Base-by-base conservation (phyloP, 331 rosid species). In the Cydonia oblonga region DNA sequence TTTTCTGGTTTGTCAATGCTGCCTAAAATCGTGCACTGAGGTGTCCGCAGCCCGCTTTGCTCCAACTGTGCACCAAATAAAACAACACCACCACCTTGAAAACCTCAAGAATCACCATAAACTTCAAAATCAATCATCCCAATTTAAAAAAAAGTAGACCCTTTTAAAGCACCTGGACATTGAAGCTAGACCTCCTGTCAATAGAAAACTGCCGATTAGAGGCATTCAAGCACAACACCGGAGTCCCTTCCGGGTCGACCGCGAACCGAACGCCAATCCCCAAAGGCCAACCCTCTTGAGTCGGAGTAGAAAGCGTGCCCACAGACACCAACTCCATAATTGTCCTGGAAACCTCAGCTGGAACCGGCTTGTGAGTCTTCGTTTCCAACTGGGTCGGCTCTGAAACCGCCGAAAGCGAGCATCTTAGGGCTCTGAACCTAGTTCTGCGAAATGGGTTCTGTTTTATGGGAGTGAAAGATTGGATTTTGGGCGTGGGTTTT, bases 11-110 rank as follows among this genome's bases (percentile, higher is more conserved):
- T 93, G 77, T 74, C 84, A 35, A 93, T 84, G 76, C 78, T 83
- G 53, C 98, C 98, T 76, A 87, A 86, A 61, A 93, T 78, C 29
- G 97, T 93, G 75, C 98, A 90, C 54, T 93, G 98, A 72, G 95
- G 90, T 58, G 95, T 90, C 76, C 92, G 83, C 88, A 86, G 64
- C 74, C 93, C 98, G 13, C 78, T 82, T 28, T 90, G 97, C 69
- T 83, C 78, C 60, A 90, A 71, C 98, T 93, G 89, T 56, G 32
- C 13, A 16, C 33, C 80, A 76, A 78, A 75, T 67, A 62, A 65
- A 14, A 85, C 57, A 65, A 59, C 23, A 58, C 18, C 40, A 32
- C 29, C 66, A 25, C 18, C 26, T 46, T 81, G 44, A 56, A 14
- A 70, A 22, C 64, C 64, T n/a, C 68, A 59, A 44, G 64, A 30